Evolutionary conservation across 75 land plant species (phyloP).

Genomic region (Pinus tabuliformis): DNA sequence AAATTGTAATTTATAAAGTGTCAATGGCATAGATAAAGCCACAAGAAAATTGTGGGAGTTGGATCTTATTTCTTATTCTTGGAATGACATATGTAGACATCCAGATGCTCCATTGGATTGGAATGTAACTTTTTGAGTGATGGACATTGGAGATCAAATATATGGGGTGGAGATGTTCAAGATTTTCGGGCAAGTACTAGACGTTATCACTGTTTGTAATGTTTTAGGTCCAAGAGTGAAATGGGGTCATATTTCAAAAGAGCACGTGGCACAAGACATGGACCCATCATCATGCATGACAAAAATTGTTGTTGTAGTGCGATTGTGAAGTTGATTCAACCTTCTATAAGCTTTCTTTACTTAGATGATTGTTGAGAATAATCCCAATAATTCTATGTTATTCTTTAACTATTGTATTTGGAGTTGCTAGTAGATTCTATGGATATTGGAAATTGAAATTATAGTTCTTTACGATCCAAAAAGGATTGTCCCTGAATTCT

Average conservation of each 20-base stretch:
- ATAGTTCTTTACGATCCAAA: not conserved
- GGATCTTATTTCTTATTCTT: conserved; percentile 33
- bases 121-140: conserved; percentile 67
- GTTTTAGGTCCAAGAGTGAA: conserved; percentile 21
- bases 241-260: conserved; percentile 65
- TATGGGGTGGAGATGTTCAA: conserved; percentile 88
- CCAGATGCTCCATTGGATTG: conserved; percentile 95
- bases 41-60: conserved; percentile 71
- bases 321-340: conserved; percentile 23
- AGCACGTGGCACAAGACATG: conserved; percentile 47
- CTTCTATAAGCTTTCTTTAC: not conserved
- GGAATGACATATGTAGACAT: conserved; percentile 65
- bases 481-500: not conserved
- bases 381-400: not conserved
- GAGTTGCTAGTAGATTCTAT: not conserved
- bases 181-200: conserved; percentile 80
- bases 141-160: conserved; percentile 34
- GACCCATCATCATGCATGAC: conserved; percentile 74
- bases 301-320: conserved; percentile 62
- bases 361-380: conserved; percentile 3
- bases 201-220: conserved; percentile 68
- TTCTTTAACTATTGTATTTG: not conserved
- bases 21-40: conserved; percentile 37
- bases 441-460: not conserved
- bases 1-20: too few species aligned